These are phyloP conservation scores for Cicer chorassanicum DNA, from an alignment of 306 rosid genomes.

Conservation along the genomic window DNA sequence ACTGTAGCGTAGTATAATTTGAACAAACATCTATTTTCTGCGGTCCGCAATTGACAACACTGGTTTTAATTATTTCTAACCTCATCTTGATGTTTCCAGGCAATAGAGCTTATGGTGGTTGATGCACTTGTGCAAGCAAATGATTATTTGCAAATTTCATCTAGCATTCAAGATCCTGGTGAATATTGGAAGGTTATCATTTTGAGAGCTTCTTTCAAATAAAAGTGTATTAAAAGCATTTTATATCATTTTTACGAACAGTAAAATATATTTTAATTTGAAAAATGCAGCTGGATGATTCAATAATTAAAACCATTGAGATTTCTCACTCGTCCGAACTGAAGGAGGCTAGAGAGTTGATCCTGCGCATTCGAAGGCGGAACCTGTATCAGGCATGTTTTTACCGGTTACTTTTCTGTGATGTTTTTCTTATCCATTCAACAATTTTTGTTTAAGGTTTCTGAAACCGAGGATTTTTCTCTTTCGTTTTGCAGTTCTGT, in stretches of 20 bases:
- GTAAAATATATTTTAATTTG: conserved; percentile 30
- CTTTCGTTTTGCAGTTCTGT: conserved; percentile 69
- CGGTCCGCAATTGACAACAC: too few relatives aligned
- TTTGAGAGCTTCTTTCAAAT: conserved; percentile 27
- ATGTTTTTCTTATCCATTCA: conserved; percentile 13
- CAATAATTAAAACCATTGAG: conserved; percentile 84
- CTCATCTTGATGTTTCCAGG: conserved; percentile 58
- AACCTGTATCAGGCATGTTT: conserved; percentile 79
- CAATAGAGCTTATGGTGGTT: conserved; percentile 88
- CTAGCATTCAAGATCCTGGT: conserved; percentile 68
- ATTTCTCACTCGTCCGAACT: conserved; percentile 67
- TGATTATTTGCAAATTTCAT: conserved; percentile 66
- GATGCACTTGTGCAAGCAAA: conserved; percentile 86
- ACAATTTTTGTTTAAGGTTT: background rate
- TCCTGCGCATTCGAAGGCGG: conserved; percentile 84
- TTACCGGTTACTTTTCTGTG: conserved; percentile 26
- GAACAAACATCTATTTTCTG: too few relatives aligned
- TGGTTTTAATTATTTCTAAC: conserved; percentile 40
- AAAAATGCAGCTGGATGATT: conserved; percentile 86
- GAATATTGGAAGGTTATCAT: conserved; percentile 88
- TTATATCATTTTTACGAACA: background rate
- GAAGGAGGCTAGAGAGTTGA: conserved; percentile 82
- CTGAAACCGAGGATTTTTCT: conserved; percentile 18
- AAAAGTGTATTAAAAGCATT: conserved; percentile 33
- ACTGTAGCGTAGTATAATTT: too few relatives aligned